These are phyloP conservation scores for Ganoderma multipileum DNA, from an alignment of 1,284 basidiomycete genomes.

Conservation along the genomic window DNA sequence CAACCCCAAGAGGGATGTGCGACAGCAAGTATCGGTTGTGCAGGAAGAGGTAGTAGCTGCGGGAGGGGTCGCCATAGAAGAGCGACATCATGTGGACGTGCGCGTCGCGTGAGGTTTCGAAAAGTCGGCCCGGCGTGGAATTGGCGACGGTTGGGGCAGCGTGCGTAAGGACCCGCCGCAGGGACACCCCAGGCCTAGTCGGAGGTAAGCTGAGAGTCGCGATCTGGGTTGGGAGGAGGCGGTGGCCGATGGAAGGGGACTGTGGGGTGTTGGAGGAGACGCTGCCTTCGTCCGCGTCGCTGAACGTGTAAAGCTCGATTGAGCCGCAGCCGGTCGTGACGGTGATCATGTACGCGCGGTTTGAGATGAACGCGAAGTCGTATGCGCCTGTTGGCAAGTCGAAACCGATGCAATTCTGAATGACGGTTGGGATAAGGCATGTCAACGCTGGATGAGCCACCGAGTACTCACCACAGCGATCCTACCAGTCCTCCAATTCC, in stretches of 20 bases:
- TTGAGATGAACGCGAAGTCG: constrained; percentile 57
- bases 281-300: constrained; percentile 12
- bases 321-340: constrained; percentile 26
- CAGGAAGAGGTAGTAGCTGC: constrained; percentile 43
- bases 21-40: constrained; percentile 46
- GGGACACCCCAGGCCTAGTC: constrained; percentile 22
- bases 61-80: constrained; percentile 38
- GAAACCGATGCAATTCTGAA: constrained; percentile 35
- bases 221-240: constrained; percentile 29
- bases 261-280: neutral
- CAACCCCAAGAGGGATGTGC: constrained; percentile 32
- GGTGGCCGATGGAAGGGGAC: constrained; percentile 35
- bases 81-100: constrained; percentile 54
- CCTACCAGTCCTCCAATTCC: constrained; percentile 59
- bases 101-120: constrained; percentile 45
- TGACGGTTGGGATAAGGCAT: neutral
- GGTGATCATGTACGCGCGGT: constrained; percentile 52
- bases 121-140: constrained; percentile 41
- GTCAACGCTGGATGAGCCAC: neutral
- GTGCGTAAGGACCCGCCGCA: constrained; percentile 34
- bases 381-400: constrained; percentile 40
- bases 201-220: constrained; percentile 45
- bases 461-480: constrained; percentile 49
- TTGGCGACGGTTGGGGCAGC: constrained; percentile 47
- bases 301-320: constrained; percentile 50